Evolutionary conservation across 2,329 filamentous ascomycete species (phyloP).

Genomic region (Dendrostoma leiphaemia): DNA sequence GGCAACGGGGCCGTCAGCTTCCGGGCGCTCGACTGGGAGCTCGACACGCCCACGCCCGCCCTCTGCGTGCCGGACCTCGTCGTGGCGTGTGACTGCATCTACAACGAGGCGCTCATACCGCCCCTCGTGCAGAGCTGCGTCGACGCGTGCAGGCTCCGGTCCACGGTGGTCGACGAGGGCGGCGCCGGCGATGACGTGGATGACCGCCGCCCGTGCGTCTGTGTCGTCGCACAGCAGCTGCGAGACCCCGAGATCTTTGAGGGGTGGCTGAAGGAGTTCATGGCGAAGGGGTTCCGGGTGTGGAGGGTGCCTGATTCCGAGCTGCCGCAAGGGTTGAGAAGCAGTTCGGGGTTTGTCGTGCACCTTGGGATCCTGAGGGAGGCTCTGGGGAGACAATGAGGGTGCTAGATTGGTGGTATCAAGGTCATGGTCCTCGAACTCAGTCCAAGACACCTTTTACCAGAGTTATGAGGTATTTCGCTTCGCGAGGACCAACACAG

Average conservation of each 20-base stretch:
- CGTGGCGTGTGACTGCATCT: conserved; percentile 90
- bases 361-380: conserved; percentile 66
- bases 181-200: conserved; percentile 15
- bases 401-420: no score
- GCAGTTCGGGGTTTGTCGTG: conserved; percentile 74
- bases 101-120: conserved; percentile 81
- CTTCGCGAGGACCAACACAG: not conserved
- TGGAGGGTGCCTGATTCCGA: conserved; percentile 72
- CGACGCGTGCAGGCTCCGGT: conserved; percentile 66
- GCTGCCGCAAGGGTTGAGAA: conserved; percentile 57
- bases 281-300: conserved; percentile 59
- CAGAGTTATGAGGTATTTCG: no score
- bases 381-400: not conserved
- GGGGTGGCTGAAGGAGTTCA: conserved; percentile 70
- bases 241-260: conserved; percentile 84
- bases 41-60: conserved; percentile 47
- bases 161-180: conserved; percentile 11
- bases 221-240: conserved; percentile 85
- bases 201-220: conserved; percentile 56
- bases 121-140: conserved; percentile 81
- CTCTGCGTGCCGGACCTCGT: conserved; percentile 59
- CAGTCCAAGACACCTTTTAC: not conserved
- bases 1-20: conserved; percentile 55
- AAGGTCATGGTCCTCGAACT: not conserved
- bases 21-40: conserved; percentile 79